Base-by-base conservation (phyloP, 768 basidiomycete species). In the Candolleomyces eurysporus region DNA sequence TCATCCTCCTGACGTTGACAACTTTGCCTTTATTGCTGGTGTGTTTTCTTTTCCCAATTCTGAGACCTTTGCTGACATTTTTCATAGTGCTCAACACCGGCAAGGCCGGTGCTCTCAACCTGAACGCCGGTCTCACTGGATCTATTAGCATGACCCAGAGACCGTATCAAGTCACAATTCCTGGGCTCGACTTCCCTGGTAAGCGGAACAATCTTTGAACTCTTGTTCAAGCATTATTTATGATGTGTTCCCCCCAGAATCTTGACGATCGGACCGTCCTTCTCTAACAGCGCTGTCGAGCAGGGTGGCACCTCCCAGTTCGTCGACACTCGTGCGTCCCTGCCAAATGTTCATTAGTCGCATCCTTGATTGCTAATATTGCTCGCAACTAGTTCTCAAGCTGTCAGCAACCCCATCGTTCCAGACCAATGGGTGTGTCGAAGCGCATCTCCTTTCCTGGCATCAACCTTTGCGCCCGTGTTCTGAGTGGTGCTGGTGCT, bases 391-490 rank as follows among this genome's bases (percentile, higher is more conserved):
- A 79, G 79, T 77, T n/a, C 64, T 84, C 17, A 72, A 73, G 61
- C 68, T 83, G 21, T 74, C 76, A 6, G 77, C 75, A 3, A 71
- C 68, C 58, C 78, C 81, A 2, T 73, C 70, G 21, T 74, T 75
- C n/a, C 71, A 71, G 6, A 74, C 78, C 13, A 77, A 76, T 2
- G 81, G 79, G 10, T 74, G 67, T 4, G 61, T 84, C 32, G 69
- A 73, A 31, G 82, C 78, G 2, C 82, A 85, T 65, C 68, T 85
- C n/a, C 43, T 82, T 81, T 60, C 84, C 83, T 0, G 70, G 71
- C 45, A 61, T 84, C 52, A 77, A 79, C 56, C 70, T 86, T 56
- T 79, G 80, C 5, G 65, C 85, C 36, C 66, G 69, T 7, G 79
- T 79, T 2, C 70, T 85, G 1, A 74, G 65, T 13, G 72, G 71